phyloP scores from a whole-genome alignment of 164 flowering plant species.

The Nymphaea colorata region DNA sequence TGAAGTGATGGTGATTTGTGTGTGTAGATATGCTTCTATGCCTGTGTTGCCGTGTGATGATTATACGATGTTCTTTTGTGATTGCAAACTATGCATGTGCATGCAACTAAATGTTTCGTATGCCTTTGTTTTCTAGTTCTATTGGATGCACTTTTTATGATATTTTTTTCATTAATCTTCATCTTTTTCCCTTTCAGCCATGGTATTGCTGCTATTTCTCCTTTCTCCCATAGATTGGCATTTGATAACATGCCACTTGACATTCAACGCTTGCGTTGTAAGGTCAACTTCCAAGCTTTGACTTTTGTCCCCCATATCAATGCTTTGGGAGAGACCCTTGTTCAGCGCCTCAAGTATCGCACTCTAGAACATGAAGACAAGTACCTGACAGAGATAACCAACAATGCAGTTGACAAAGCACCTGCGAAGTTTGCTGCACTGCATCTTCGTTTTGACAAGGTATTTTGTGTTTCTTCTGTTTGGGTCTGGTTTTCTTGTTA shows the following conservation, averaged over 20 bases:
- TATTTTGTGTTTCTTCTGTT: conserved; percentile 8
- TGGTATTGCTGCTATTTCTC: conserved; percentile 92
- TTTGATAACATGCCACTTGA: conserved; percentile 80
- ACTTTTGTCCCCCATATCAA: conserved; percentile 75
- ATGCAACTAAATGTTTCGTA: background rate
- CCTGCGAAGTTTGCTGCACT: conserved; percentile 68
- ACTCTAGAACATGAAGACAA: conserved; percentile 12
- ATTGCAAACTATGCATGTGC: too few species aligned
- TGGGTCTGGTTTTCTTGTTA: background rate
- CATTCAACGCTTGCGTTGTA: conserved; percentile 83
- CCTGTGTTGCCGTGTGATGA: too few species aligned
- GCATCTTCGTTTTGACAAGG: conserved; percentile 98
- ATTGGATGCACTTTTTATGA: background rate
- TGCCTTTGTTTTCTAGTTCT: background rate
- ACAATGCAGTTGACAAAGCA: conserved; percentile 15
- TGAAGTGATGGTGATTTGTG: background rate
- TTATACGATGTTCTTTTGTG: too few species aligned
- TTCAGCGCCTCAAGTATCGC: conserved; percentile 47
- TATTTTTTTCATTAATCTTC: background rate
- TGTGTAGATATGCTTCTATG: background rate
- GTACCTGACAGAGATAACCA: conserved; percentile 26
- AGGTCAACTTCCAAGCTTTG: conserved; percentile 86
- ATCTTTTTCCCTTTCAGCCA: conserved; percentile 30
- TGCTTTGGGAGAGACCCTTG: conserved; percentile 73
- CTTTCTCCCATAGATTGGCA: conserved; percentile 93